Evolutionary conservation across 2,329 filamentous ascomycete genomes (phyloP), one percentile per base, ranked within the genome.

Genomic region (Didymosphaeria variabile): DNA sequence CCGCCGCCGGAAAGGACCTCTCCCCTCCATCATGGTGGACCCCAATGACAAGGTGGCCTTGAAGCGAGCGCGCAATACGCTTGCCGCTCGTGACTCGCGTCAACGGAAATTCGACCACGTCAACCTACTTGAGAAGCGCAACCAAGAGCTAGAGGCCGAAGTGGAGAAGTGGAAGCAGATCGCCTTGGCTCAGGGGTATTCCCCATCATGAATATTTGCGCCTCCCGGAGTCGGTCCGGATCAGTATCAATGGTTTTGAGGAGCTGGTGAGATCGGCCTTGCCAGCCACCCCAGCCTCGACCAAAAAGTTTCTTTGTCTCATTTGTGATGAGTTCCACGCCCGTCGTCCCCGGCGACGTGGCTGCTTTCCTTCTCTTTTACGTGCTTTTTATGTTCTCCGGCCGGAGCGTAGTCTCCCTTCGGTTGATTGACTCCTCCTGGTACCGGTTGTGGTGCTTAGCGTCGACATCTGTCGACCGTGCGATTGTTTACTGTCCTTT

Each of bases 21-120:
- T 97, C 58, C 90, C 91, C 64, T 89, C 90, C 7, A 94, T 97
- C 76, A 82, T 90, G 62, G 87, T 93, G 40, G 92, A 97, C 69
- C 87, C 89, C 0, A 81, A 71, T 45, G 94, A 97, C 72, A 87
- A 86, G 10, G 78, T 91, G n/a, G 93, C 92, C 21, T 87, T 94
- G 85, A 97, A 97, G 88, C 91, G 94, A 77, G 94, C 93, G 54
- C 91, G 93, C 68, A 98, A 97, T 79, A 97, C 93, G 9, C 87
- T 96, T 77, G 94, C 94, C 19, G 94, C 94, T 71, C 93, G 94
- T 68, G 97, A 97, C 82, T 97, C 93, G 61, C 90, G 94, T 55
- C 90, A 93, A 73, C 90, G 93, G 67, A 97, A 97, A 83, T 88
- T 92, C 59, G 85, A 90, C 76, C 87, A 90, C 69, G 84, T 94